These are phyloP conservation scores for Helichrysum umbraculigerum DNA, from an alignment of 129 eudicot genomes.

Conservation along the genomic window DNA sequence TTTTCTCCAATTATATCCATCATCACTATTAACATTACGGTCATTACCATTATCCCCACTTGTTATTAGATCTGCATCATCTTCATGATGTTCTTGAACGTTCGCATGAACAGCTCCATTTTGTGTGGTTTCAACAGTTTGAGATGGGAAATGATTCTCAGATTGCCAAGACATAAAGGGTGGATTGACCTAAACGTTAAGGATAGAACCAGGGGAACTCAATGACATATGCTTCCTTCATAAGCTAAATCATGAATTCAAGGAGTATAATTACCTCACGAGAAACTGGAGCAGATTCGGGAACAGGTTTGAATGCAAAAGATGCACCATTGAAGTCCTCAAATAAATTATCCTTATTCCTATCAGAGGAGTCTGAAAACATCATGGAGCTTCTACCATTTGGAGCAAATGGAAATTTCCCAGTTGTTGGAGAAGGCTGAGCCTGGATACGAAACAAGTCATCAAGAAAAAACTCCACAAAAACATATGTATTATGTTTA, in stretches of 20 bases:
- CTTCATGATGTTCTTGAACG: slow-evolving; percentile 40
- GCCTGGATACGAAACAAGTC: slow-evolving; percentile 36
- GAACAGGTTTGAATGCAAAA: slow-evolving; percentile 60
- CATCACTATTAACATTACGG: slow-evolving; percentile 51
- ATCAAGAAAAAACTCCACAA: background rate
- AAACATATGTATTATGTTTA: background rate
- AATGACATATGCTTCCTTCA: background rate
- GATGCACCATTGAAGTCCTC: slow-evolving; percentile 49
- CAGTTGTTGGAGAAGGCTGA: slow-evolving; percentile 88
- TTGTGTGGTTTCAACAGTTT: slow-evolving; percentile 35
- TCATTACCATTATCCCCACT: slow-evolving; percentile 32
- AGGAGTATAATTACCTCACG: background rate
- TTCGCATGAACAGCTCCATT: slow-evolving; percentile 45
- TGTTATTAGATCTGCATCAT: slow-evolving; percentile 53
- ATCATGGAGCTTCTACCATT: slow-evolving; percentile 44
- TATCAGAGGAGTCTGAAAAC: slow-evolving; percentile 38
- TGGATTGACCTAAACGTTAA: slow-evolving; percentile 35
- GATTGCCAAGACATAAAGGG: slow-evolving; percentile 51
- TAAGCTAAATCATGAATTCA: background rate
- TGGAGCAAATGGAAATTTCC: slow-evolving; percentile 56
- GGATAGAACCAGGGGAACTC: background rate
- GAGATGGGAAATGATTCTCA: slow-evolving; percentile 42
- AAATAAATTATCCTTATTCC: slow-evolving; percentile 51
- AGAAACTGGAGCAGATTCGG: slow-evolving; percentile 39
- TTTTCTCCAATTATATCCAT: slow-evolving; percentile 89